Conservation (phyloP, 2,329 filamentous ascomycete genomes). For the Periconia sp. region DNA sequence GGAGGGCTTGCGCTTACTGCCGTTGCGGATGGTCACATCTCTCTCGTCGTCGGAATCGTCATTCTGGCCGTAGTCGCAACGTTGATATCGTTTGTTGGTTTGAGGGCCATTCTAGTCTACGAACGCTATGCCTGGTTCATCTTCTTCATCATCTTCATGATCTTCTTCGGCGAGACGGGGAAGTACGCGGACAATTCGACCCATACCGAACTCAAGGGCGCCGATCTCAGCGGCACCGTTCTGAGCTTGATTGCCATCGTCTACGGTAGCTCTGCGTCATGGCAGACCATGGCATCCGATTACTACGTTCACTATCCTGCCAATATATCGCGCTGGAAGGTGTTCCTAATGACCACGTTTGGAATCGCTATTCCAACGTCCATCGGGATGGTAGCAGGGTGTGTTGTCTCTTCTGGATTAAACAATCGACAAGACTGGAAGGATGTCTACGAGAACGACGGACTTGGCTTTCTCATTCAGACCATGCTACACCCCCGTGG, state of each 20-base stretch:
- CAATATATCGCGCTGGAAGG: slow-evolving; percentile 45
- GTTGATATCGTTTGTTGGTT: slow-evolving; percentile 48
- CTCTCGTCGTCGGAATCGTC: slow-evolving; percentile 52
- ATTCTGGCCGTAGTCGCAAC: slow-evolving; percentile 49
- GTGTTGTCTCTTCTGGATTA: slow-evolving; percentile 47
- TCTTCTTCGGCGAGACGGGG: slow-evolving; percentile 56
- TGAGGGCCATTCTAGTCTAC: slow-evolving; percentile 53
- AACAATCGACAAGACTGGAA: slow-evolving; percentile 45
- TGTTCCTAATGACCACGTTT: slow-evolving; percentile 51
- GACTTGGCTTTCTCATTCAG: slow-evolving; percentile 56
- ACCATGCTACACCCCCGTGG: slow-evolving; percentile 53
- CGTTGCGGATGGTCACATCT: slow-evolving; percentile 51
- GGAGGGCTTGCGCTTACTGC: slow-evolving; percentile 51
- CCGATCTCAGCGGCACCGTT: slow-evolving; percentile 38
- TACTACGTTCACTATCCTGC: slow-evolving; percentile 54
- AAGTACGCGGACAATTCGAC: slow-evolving; percentile 50
- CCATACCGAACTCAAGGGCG: slow-evolving; percentile 38
- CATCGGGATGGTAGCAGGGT: slow-evolving; percentile 54
- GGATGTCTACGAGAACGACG: slow-evolving; percentile 49
- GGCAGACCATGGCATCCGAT: slow-evolving; percentile 51
- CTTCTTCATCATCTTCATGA: slow-evolving; percentile 55
- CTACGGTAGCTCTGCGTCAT: slow-evolving; percentile 48
- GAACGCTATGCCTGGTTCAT: slow-evolving; percentile 58
- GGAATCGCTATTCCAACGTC: slow-evolving; percentile 50
- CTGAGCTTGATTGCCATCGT: slow-evolving; percentile 38